Conservation (phyloP, 2,329 filamentous ascomycete species). For the Apiospora rasikravindrae region DNA sequence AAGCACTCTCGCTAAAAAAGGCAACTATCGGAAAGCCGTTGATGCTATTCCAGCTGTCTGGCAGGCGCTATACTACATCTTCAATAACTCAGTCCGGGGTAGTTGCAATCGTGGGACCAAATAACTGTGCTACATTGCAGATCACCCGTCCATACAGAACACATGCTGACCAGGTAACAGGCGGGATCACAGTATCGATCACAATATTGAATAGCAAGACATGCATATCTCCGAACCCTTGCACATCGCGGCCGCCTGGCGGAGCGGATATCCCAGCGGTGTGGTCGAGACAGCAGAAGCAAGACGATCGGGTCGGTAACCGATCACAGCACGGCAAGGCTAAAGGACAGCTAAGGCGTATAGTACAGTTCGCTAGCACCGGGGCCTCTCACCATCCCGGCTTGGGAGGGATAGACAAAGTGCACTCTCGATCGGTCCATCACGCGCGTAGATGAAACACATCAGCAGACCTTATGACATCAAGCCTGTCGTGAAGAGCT, state of each 20-base stretch:
- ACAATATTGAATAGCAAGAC: not conserved
- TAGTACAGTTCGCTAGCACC: not conserved
- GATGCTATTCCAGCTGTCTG: not conserved
- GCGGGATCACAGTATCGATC: not conserved
- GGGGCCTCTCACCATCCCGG: not conserved
- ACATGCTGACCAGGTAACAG: not conserved
- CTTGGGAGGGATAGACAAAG: not conserved
- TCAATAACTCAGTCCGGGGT: not conserved
- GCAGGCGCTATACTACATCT: not conserved
- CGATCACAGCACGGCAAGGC: not conserved
- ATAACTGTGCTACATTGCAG: not conserved
- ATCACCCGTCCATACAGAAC: not conserved
- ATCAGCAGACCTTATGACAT: constrained; percentile 4
- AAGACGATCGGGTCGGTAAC: not conserved
- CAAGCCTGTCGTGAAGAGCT: not conserved
- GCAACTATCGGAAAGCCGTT: not conserved
- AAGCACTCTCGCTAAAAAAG: not conserved
- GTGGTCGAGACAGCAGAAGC: not conserved
- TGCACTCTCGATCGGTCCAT: not conserved
- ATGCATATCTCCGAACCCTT: not conserved
- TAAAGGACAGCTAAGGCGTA: not conserved
- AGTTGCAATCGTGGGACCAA: not conserved
- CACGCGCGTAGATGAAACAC: not conserved
- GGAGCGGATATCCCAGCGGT: not conserved
- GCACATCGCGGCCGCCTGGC: not conserved